phyloP scores from a whole-genome alignment of 2,329 filamentous ascomycete genomes.

The Pyrenochaeta sp. region DNA sequence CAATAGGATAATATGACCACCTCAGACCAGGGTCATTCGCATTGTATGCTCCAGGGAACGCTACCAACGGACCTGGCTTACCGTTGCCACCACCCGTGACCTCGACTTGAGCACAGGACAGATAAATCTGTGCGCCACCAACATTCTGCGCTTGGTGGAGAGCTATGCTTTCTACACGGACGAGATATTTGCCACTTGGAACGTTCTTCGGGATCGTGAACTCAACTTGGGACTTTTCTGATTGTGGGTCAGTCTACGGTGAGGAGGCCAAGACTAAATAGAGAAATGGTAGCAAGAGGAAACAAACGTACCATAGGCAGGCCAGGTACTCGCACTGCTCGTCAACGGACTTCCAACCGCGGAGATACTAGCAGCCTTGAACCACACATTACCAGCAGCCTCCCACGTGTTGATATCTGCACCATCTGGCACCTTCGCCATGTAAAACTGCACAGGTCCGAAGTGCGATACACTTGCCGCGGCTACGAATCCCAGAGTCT shows the following conservation, averaged over 20 bases:
- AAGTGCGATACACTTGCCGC: constrained; percentile 59
- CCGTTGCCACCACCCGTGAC: constrained; percentile 50
- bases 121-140: constrained; percentile 55
- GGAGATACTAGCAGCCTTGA: constrained; percentile 37
- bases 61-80: constrained; percentile 49
- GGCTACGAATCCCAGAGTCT: constrained; percentile 56
- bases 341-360: constrained; percentile 34
- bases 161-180: constrained; percentile 57
- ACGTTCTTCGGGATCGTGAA: constrained; percentile 49
- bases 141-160: constrained; percentile 50
- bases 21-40: constrained; percentile 39
- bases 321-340: constrained; percentile 36
- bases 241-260: neutral
- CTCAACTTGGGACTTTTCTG: constrained; percentile 39
- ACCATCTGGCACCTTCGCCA: constrained; percentile 58
- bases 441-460: constrained; percentile 64
- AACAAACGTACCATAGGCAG: constrained; percentile 32
- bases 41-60: constrained; percentile 53
- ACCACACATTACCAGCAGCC: constrained; percentile 42
- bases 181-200: constrained; percentile 55
- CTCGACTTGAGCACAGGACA: constrained; percentile 56
- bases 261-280: neutral
- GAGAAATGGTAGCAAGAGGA: neutral
- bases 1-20: constrained; percentile 41
- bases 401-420: constrained; percentile 40